A percentile compares a stretch with the other conserved stretches of the same genome.
phyloP scores from a whole-genome alignment of 2,329 filamentous ascomycete species.

The Dactylonectria estremocensis region DNA sequence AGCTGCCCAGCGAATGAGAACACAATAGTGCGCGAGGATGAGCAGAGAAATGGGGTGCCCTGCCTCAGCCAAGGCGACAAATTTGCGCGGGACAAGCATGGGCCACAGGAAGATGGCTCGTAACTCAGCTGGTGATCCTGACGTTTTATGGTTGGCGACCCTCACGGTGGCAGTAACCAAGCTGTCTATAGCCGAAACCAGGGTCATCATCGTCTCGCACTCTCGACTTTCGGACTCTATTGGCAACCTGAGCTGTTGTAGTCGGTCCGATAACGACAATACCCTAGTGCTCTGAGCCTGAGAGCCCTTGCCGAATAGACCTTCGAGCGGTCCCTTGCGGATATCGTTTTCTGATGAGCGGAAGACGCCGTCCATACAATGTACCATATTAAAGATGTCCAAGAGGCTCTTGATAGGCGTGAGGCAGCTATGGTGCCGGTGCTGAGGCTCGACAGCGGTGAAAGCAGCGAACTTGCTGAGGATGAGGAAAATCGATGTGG shows the following conservation, averaged over 20 bases:
- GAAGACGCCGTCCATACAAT: slow-evolving; percentile 32
- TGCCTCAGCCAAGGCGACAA: slow-evolving; percentile 25
- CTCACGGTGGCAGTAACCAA: not conserved
- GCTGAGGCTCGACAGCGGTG: slow-evolving; percentile 31
- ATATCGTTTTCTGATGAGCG: slow-evolving; percentile 24
- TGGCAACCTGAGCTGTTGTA: not conserved
- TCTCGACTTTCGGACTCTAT: not conserved
- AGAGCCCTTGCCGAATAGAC: slow-evolving; percentile 18
- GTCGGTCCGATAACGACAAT: not conserved
- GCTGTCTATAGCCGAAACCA: not conserved
- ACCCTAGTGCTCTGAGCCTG: not conserved
- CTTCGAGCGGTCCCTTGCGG: slow-evolving; percentile 2
- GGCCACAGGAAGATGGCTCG: slow-evolving; percentile 35
- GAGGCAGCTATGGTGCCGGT: slow-evolving; percentile 17
- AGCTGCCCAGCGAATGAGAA: slow-evolving; percentile 32
- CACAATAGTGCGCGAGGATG: slow-evolving; percentile 34
- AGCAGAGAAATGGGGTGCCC: slow-evolving; percentile 31
- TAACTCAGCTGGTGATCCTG: slow-evolving; percentile 18
- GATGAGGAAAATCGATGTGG: slow-evolving; percentile 26
- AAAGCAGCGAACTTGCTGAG: slow-evolving; percentile 38
- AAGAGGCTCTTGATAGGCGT: slow-evolving; percentile 26
- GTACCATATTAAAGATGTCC: slow-evolving; percentile 37
- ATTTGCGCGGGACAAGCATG: slow-evolving; percentile 29
- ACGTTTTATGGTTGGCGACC: not conserved
- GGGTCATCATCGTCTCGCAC: not conserved